Evolutionary conservation across 768 basidiomycete species (phyloP), one percentile per base, ranked within the genome.

Genomic region (Hericium alpestre): DNA sequence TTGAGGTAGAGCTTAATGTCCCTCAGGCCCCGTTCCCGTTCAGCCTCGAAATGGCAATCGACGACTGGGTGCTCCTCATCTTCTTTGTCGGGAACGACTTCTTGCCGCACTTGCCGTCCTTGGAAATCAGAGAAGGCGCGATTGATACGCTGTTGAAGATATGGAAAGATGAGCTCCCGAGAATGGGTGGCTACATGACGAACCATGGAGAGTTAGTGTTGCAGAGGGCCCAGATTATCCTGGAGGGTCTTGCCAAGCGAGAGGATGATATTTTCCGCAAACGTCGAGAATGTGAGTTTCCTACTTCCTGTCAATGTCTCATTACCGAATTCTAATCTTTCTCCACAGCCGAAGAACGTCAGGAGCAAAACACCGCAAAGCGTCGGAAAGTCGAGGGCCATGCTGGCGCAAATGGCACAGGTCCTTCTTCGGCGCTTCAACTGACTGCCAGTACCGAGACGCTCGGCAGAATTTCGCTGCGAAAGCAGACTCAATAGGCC

Each of bases 31-130:
- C 84, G 2, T 93, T 96, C 74, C 83, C 86, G 37, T 97, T 95
- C 80, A 83, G 89, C 65, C 78, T 97, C 70, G 96, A 99, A 72
- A 86, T 87, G 71, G 93, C 96, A 39, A 90, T 99, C 72, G 96
- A 99, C 80, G 96, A 99, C 71, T 99, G 96, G 96, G 92, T 99
- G 64, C 84, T 99, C 67, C 82, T 99, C 66, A 98, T 98, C 64
- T 99, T 99, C 84, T 97, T 99, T 73, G 96, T 99, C 70, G 96
- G 96, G 64, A 99, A 99, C 76, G 93, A 97, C 77, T 94, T 99
- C 80, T 79, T 99, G 65, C 96, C 96, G 20, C 96, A 99, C 75
- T 79, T 99, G 57, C 96, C 96, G 23, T 92, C 89, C 58, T 82
- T 99, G 78, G 96, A 99, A 77, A 99, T 99, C 69, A 83, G 96